A percentile compares a stretch with the other conserved stretches of the same genome.
Evolutionary conservation across 164 flowering plant genomes (phyloP).

Genomic region (Nelumbo lutea): DNA sequence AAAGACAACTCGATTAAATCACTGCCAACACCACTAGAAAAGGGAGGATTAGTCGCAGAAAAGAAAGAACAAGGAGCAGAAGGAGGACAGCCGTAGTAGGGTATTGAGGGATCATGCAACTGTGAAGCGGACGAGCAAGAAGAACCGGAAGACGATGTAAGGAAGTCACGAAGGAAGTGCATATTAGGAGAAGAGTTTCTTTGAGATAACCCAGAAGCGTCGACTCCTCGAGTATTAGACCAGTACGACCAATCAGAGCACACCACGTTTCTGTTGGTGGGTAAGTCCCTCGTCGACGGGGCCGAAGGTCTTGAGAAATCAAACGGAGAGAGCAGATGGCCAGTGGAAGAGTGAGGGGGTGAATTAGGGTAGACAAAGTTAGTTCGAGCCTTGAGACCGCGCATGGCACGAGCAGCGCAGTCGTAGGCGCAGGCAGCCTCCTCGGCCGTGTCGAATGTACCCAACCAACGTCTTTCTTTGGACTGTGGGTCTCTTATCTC

Average conservation of each 20-base stretch:
- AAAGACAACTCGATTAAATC: too few relatives aligned
- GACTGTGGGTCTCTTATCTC: slow-evolving; percentile 87
- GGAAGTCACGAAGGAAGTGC: slow-evolving; percentile 35
- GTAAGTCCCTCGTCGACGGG: neutral
- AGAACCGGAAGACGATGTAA: slow-evolving; percentile 18
- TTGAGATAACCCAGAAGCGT: slow-evolving; percentile 4
- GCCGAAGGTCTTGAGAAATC: slow-evolving; percentile 16
- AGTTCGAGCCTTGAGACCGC: slow-evolving; percentile 80
- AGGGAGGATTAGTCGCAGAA: slow-evolving; percentile 1
- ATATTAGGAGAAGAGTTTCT: slow-evolving; percentile 24
- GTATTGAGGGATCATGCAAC: neutral
- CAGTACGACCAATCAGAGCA: slow-evolving; percentile 13
- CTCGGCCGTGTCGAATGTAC: slow-evolving; percentile 94
- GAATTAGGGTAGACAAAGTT: slow-evolving; percentile 60
- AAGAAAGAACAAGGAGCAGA: neutral
- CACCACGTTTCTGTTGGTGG: slow-evolving; percentile 12
- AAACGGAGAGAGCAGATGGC: slow-evolving; percentile 7
- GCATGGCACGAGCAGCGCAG: slow-evolving; percentile 84
- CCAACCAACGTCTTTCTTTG: slow-evolving; percentile 87
- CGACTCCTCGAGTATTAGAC: neutral
- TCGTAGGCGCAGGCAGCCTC: slow-evolving; percentile 95
- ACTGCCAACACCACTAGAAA: neutral
- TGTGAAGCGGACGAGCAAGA: slow-evolving; percentile 8
- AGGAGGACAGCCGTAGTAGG: neutral
- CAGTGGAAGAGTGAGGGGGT: slow-evolving; percentile 7